Evolutionary conservation across 2,329 filamentous ascomycete genomes (phyloP), one percentile per base, ranked within the genome.

Genomic region (Bipolaris victoriae): DNA sequence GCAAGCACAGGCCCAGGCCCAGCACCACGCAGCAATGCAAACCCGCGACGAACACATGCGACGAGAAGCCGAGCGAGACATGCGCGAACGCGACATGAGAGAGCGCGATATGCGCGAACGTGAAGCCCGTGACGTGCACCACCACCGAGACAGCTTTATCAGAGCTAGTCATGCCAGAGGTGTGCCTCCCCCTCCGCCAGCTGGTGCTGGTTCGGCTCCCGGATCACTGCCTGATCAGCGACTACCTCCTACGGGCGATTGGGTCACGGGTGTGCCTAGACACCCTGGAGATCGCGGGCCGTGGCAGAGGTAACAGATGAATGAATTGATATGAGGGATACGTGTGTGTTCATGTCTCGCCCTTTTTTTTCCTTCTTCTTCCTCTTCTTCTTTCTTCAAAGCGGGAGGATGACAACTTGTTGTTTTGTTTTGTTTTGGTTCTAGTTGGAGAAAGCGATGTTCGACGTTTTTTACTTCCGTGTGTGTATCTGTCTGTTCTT

Each of bases 41-140:
- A 60, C 61, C 10, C 64, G 63, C 10, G 69, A 74, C 5, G 68
- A 73, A 13, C 62, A 63, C 13, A 57, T 63, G 49, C 56, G 64
- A 9, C 53, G 67, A 33, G 66, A 72, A 44, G 52, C 65, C 6
- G 67, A 70, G 33, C 61, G 65, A 5, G 63, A 70, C n/a, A 63
- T 64, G 49, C 57, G 62, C 11, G 63, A 67, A 24, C 65, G 64
- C 36, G 65, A 65, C n/a, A 60, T 49, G 47, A 26, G 47, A 16
- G 45, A 49, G n/a, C 64, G 62, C 39, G 65, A 65, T 24, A 59
- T 57, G 15, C 57, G 62, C 15, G 64, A 66, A 47, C 55, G 63
- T 6, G 58, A 66, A 16, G 58, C 55, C 11, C 61, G 63, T 10
- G 63, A 67, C 18, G 58, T 52, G 10, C 64, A 65, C 33, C 63